Evolutionary conservation across 495 filamentous ascomycete species (phyloP).

Genomic region (Parmelia sp.): DNA sequence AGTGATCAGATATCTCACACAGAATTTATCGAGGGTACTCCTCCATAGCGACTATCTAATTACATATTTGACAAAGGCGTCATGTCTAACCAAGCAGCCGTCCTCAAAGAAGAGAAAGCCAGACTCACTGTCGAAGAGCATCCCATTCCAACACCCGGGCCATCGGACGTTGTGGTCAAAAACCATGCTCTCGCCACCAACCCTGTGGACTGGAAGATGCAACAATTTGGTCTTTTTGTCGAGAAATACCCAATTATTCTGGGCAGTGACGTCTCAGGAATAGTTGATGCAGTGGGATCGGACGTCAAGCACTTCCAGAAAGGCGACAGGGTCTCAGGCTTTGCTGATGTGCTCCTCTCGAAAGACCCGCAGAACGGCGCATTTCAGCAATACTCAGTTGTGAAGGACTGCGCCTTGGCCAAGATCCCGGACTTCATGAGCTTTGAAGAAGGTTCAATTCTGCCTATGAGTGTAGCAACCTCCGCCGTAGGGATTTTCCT

Average conservation of each 20-base stretch:
- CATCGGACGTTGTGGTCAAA: conserved; percentile 35
- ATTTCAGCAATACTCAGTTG: conserved; percentile 32
- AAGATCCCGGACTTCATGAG: conserved; percentile 36
- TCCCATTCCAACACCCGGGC: conserved; percentile 30
- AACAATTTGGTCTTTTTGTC: conserved; percentile 18
- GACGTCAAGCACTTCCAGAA: conserved; percentile 39
- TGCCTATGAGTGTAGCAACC: conserved; percentile 34
- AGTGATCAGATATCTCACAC: not conserved
- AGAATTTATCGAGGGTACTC: not conserved
- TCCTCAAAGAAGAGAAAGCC: conserved; percentile 20
- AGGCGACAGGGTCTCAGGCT: conserved; percentile 40
- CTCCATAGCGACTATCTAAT: not conserved
- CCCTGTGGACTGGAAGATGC: conserved; percentile 38
- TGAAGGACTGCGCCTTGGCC: conserved; percentile 29
- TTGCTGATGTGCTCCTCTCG: conserved; percentile 20
- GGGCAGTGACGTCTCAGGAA: conserved; percentile 40
- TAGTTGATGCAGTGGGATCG: conserved; percentile 37
- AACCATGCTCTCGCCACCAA: conserved; percentile 34
- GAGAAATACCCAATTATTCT: conserved; percentile 37
- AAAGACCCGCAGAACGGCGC: conserved; percentile 27
- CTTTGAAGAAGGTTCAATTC: conserved; percentile 39
- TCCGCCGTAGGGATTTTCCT: conserved; percentile 25
- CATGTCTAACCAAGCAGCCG: conserved; percentile 28
- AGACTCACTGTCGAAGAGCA: conserved; percentile 20
- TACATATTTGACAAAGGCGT: not conserved